Conservation (phyloP, 1,139 yeast genomes). For the Scheffersomyces illinoinensis region DNA sequence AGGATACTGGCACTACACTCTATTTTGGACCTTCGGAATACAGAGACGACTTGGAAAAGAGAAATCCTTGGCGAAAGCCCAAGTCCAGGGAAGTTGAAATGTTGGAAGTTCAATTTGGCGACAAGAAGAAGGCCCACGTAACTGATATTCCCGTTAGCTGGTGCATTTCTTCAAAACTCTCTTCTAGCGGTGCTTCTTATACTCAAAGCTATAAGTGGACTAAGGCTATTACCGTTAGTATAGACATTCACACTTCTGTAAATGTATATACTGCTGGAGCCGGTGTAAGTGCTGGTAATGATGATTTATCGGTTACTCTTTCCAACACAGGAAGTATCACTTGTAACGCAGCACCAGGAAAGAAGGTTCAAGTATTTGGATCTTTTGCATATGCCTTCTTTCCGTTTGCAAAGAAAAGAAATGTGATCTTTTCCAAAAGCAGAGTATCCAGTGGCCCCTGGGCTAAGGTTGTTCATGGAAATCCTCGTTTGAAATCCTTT, state of each 20-base stretch:
- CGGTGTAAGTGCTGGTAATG: constrained; percentile 9
- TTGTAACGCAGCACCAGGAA: constrained; percentile 17
- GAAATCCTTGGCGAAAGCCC: not conserved
- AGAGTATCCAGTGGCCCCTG: not conserved
- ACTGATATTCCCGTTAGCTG: constrained; percentile 16
- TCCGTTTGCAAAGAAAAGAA: constrained; percentile 16
- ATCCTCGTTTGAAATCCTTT: constrained; percentile 4
- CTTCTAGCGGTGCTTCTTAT: constrained; percentile 19
- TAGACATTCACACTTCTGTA: constrained; percentile 9
- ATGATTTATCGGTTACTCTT: constrained; percentile 11
- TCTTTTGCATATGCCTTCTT: constrained; percentile 12
- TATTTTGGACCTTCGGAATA: constrained; percentile 14
- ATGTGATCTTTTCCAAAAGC: constrained; percentile 4
- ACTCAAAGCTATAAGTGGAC: constrained; percentile 14
- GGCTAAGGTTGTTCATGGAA: not conserved
- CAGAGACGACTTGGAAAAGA: not conserved
- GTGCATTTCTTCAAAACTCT: constrained; percentile 18
- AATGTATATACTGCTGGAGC: constrained; percentile 11
- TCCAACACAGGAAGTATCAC: constrained; percentile 15
- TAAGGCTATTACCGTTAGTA: constrained; percentile 6
- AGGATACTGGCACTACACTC: constrained; percentile 12
- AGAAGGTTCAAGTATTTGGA: constrained; percentile 19
- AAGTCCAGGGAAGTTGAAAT: constrained; percentile 12
- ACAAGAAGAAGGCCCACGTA: not conserved
- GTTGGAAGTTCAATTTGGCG: constrained; percentile 21